Evolutionary conservation across 768 basidiomycete species (phyloP).

Genomic region (Auriscalpium orientale): DNA sequence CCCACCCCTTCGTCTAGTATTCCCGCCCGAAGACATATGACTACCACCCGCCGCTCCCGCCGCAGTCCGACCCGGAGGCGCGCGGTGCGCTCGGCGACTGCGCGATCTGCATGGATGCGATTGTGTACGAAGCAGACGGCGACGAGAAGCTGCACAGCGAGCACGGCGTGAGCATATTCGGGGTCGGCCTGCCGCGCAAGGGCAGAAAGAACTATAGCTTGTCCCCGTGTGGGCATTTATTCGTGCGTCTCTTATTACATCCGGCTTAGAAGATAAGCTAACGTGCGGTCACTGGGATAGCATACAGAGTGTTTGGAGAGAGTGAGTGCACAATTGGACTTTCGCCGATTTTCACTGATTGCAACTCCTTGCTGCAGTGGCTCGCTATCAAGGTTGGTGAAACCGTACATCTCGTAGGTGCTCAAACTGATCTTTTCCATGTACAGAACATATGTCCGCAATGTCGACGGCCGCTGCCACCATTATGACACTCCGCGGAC

Average conservation of each 20-base stretch:
- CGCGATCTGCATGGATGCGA: conserved; percentile 90
- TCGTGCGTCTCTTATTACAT: conserved; percentile 40
- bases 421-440: neutral
- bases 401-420: neutral
- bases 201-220: conserved; percentile 69
- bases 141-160: conserved; percentile 25
- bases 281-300: conserved; percentile 27
- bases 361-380: conserved; percentile 39
- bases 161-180: neutral
- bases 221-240: conserved; percentile 85
- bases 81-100: conserved; percentile 79
- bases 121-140: conserved; percentile 27
- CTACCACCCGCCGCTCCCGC: conserved; percentile 76
- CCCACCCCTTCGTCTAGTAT: conserved; percentile 35
- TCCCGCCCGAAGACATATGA: conserved; percentile 58
- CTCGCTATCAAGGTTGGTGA: conserved; percentile 59
- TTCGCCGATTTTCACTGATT: neutral
- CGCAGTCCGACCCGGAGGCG: conserved; percentile 56
- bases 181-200: neutral
- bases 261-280: neutral
- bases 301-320: conserved; percentile 85
- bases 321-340: conserved; percentile 30
- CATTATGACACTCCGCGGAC: conserved; percentile 39
- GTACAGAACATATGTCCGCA: conserved; percentile 85
- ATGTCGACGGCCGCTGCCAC: conserved; percentile 77